phyloP scores from a whole-genome alignment of 2,329 filamentous ascomycete species.

The Alternaria incomplexa region DNA sequence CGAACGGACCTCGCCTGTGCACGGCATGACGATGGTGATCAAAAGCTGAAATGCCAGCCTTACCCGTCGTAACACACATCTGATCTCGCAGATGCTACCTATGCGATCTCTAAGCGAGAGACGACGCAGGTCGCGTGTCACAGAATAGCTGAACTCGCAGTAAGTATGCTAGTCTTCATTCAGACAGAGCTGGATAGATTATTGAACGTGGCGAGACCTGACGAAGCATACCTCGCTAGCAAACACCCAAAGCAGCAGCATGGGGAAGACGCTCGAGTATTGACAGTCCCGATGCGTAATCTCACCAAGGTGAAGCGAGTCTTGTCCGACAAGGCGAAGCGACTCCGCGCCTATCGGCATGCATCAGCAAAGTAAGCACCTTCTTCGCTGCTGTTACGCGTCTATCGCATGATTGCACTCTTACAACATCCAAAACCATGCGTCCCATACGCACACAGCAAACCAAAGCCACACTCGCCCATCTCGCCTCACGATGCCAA shows the following conservation, averaged over 20 bases:
- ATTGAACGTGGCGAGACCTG: background rate
- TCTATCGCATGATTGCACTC: background rate
- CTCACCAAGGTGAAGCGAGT: background rate
- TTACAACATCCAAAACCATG: background rate
- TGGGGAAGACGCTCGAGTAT: background rate
- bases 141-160: background rate
- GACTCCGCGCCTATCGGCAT: background rate
- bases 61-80: conserved; percentile 1
- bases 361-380: background rate
- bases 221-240: background rate
- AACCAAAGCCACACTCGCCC: background rate
- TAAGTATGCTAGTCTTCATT: background rate
- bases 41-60: background rate
- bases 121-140: background rate
- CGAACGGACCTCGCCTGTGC: conserved; percentile 15
- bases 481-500: background rate
- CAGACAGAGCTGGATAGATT: background rate
- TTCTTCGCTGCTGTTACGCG: background rate
- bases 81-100: background rate
- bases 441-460: background rate
- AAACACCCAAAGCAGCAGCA: background rate
- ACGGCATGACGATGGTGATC: background rate
- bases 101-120: background rate
- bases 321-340: background rate
- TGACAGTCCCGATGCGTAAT: background rate